Conservation (phyloP, 2,329 filamentous ascomycete genomes). For the Chrysoporthe deuterocubensis region DNA sequence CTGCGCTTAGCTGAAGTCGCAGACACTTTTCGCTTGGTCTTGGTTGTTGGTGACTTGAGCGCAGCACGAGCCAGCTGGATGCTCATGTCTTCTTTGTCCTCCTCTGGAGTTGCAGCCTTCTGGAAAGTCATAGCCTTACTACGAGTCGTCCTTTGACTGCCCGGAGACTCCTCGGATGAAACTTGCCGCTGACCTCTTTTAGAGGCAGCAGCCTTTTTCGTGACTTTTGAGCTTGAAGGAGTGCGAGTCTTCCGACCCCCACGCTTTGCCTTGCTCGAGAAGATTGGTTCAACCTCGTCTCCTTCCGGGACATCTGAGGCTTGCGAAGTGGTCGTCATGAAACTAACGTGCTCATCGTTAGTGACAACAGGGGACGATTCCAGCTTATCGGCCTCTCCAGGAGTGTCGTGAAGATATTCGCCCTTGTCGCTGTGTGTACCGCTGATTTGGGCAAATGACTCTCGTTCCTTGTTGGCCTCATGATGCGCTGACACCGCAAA, state of each 20-base stretch:
- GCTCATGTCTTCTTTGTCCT: constrained; percentile 35
- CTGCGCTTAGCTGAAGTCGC: constrained; percentile 32
- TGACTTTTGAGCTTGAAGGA: constrained; percentile 4
- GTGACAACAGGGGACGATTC: constrained; percentile 5
- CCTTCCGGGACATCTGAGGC: constrained; percentile 17
- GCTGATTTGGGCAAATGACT: not conserved
- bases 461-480: not conserved
- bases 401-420: constrained; percentile 20
- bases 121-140: constrained; percentile 29
- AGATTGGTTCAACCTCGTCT: constrained; percentile 11
- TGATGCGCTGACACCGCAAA: not conserved
- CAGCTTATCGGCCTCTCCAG: constrained; percentile 8
- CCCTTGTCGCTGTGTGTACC: constrained; percentile 7
- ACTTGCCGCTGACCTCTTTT: constrained; percentile 18
- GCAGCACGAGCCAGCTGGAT: constrained; percentile 38
- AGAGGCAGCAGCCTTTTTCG: constrained; percentile 2
- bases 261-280: constrained; percentile 13
- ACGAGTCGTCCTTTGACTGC: constrained; percentile 26
- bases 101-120: constrained; percentile 23
- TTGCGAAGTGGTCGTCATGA: constrained; percentile 20
- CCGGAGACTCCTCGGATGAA: constrained; percentile 18
- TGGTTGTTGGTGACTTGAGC: constrained; percentile 36
- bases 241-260: constrained; percentile 10
- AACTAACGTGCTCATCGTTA: constrained; percentile 17
- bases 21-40: constrained; percentile 29